Percentiles rank a stretch among this genome's conserved stretches.
Conservation (phyloP, 306 rosid genomes). For the Lathyrus tuberosus region DNA sequence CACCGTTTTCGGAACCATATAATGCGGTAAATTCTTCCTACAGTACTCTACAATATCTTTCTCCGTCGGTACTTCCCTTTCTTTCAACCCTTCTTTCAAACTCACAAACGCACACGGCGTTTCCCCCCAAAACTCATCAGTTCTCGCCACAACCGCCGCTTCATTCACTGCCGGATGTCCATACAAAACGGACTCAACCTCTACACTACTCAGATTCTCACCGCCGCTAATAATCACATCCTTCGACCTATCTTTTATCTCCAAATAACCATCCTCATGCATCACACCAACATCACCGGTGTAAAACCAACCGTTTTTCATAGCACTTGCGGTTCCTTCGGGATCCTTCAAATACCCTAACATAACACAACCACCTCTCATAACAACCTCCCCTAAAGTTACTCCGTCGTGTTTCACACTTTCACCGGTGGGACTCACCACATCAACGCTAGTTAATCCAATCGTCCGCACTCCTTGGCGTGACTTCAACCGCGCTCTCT, state of each 20-base stretch:
- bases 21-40: constrained; percentile 54
- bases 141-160: constrained; percentile 75
- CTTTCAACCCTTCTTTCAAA: constrained; percentile 46
- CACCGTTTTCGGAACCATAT: constrained; percentile 72
- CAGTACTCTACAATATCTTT: constrained; percentile 59
- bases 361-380: constrained; percentile 60
- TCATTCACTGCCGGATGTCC: constrained; percentile 64
- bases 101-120: constrained; percentile 80
- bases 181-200: constrained; percentile 65
- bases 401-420: constrained; percentile 59
- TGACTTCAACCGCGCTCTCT: constrained; percentile 66
- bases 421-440: constrained; percentile 43
- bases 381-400: constrained; percentile 56
- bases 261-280: constrained; percentile 73
- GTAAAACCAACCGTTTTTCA: constrained; percentile 66
- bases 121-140: constrained; percentile 77
- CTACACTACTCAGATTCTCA: constrained; percentile 82
- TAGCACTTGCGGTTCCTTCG: constrained; percentile 42
- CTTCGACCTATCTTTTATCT: constrained; percentile 70
- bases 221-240: constrained; percentile 82
- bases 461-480: constrained; percentile 69
- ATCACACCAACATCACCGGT: constrained; percentile 76
- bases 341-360: constrained; percentile 68
- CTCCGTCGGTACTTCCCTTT: constrained; percentile 44
- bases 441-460: constrained; percentile 53